Conservation (phyloP, 164 flowering plant genomes). For the Litsea cubeba region DNA sequence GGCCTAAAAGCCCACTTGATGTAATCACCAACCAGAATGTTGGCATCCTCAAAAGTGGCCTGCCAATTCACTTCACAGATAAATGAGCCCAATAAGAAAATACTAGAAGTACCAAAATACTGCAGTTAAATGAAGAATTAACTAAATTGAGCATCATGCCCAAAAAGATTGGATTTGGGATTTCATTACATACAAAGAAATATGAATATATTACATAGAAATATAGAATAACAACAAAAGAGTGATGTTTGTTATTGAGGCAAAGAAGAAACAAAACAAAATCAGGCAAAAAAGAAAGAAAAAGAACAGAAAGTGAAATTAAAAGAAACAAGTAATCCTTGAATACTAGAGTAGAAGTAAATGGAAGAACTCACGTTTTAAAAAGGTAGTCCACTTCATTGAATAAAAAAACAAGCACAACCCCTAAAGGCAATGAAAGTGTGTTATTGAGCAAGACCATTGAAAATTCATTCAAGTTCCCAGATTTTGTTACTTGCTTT, state of each 20-base stretch:
- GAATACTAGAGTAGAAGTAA: too few relatives aligned
- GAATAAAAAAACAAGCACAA: constrained; percentile 63
- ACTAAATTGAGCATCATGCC: too few relatives aligned
- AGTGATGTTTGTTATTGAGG: background rate
- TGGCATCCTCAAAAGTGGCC: constrained; percentile 78
- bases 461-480: constrained; percentile 86
- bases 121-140: too few relatives aligned
- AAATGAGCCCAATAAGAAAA: constrained; percentile 9
- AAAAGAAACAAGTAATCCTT: background rate
- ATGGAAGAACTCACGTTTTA: constrained; percentile 60
- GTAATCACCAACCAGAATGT: constrained; percentile 88
- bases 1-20: constrained; percentile 84
- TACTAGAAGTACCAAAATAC: background rate
- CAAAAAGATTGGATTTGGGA: too few relatives aligned
- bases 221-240: background rate
- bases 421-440: constrained; percentile 86
- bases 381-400: constrained; percentile 84
- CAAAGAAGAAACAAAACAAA: too few relatives aligned
- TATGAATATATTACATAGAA: background rate
- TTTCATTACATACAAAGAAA: too few relatives aligned
- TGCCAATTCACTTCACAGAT: constrained; percentile 32
- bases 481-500: constrained; percentile 86
- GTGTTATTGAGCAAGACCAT: constrained; percentile 96
- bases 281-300: background rate
- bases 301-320: background rate